Evolutionary conservation across 2,329 filamentous ascomycete species (phyloP).

Genomic region (Myriosclerotinia duriaeana): DNA sequence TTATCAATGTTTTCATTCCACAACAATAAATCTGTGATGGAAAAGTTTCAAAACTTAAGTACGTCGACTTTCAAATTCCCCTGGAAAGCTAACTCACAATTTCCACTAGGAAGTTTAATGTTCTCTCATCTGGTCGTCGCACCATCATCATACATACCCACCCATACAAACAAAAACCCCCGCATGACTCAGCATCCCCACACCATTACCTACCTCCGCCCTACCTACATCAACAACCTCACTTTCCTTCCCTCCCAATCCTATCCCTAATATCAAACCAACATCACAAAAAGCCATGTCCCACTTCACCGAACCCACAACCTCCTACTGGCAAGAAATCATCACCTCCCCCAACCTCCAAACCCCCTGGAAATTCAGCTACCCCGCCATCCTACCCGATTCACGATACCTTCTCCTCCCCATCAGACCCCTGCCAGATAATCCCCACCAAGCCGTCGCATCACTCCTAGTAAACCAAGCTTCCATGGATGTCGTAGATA

Average conservation of each 20-base stretch:
- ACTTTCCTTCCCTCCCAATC: neutral
- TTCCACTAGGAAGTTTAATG: no score
- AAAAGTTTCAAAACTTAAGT: no score
- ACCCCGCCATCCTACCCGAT: slow-evolving; percentile 32
- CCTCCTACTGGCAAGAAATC: slow-evolving; percentile 36
- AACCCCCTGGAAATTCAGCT: slow-evolving; percentile 32
- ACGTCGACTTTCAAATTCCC: no score
- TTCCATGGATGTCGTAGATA: slow-evolving; percentile 30
- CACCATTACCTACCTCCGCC: neutral
- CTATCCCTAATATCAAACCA: neutral
- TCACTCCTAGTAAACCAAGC: slow-evolving; percentile 37
- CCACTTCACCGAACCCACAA: slow-evolving; percentile 36
- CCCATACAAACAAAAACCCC: neutral
- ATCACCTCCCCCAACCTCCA: slow-evolving; percentile 12
- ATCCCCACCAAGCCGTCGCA: slow-evolving; percentile 33
- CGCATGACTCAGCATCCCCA: slow-evolving; percentile 15
- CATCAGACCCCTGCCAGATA: slow-evolving; percentile 29
- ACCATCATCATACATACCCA: no score
- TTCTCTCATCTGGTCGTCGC: neutral
- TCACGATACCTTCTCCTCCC: slow-evolving; percentile 33
- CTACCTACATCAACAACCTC: no score
- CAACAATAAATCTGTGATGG: neutral
- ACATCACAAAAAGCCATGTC: neutral
- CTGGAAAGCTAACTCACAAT: no score
- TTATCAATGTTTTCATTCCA: neutral